Percentiles rank a stretch among this genome's conserved stretches.
Evolutionary conservation across 1,139 yeast genomes (phyloP).

Genomic region (Sugiyamaella xylanicola): DNA sequence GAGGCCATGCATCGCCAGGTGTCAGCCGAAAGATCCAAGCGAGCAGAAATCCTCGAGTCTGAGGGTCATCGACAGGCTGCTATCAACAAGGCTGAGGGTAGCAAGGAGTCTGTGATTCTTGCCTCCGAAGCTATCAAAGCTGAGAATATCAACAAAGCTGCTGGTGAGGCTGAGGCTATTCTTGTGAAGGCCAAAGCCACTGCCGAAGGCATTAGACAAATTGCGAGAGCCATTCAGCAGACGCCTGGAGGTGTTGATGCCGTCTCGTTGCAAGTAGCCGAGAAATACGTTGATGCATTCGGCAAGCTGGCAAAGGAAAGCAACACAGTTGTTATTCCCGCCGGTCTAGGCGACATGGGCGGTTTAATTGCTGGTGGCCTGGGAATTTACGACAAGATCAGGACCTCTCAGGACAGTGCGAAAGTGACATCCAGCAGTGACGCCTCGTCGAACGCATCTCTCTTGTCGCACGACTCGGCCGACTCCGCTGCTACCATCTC

Average conservation of each 20-base stretch:
- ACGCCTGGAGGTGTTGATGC: conserved; percentile 77
- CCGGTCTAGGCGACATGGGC: conserved; percentile 74
- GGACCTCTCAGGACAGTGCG: not conserved
- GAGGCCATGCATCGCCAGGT: conserved; percentile 93
- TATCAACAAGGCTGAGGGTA: conserved; percentile 84
- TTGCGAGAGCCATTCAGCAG: conserved; percentile 67
- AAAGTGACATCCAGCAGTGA: not conserved
- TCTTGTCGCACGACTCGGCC: not conserved
- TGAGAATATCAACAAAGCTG: conserved; percentile 64
- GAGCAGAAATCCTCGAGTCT: conserved; percentile 84
- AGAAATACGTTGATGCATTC: conserved; percentile 79
- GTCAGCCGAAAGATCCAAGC: conserved; percentile 78
- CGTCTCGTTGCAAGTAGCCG: conserved; percentile 77
- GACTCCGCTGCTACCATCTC: conserved; percentile 4
- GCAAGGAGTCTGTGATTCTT: conserved; percentile 65
- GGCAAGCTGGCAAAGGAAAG: conserved; percentile 81
- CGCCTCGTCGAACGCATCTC: not conserved
- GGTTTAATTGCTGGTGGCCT: conserved; percentile 76
- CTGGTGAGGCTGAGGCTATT: conserved; percentile 71
- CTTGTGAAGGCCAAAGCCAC: conserved; percentile 72
- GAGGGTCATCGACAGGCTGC: conserved; percentile 81
- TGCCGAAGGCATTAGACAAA: conserved; percentile 64
- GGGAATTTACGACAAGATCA: conserved; percentile 66
- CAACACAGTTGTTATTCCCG: conserved; percentile 76
- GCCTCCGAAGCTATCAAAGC: conserved; percentile 70